Evolutionary conservation across 2,329 filamentous ascomycete species (phyloP), one percentile per base, ranked within the genome.

Genomic region (Bisporella sp.): DNA sequence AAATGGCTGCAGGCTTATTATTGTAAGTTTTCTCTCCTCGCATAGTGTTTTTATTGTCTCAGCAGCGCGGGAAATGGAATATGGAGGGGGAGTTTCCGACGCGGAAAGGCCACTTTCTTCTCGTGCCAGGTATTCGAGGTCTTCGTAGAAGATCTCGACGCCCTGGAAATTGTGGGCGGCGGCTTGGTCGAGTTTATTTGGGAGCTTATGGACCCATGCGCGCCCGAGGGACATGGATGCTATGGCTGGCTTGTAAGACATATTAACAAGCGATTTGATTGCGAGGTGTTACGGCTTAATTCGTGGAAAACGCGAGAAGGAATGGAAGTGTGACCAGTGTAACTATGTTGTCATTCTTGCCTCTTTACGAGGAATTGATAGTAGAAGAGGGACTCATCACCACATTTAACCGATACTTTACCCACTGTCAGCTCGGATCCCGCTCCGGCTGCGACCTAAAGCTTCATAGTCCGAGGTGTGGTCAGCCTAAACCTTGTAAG

Each of bases 161-260:
- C 84, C 85, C 52, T 75, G 66, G 64, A 88, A 81, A 30, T 80
- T 81, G 58, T 85, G 76, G 47, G 74, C 71, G 4, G 76, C 71
- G 4, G 86, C 85, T 71, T 82, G 77, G 64, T 83, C 76, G 45
- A 92, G 76, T 62, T 89, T 91, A 63, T 77, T 70, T 1, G 73
- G 68, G 12, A 91, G 73, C 31, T 75, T 72, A 66, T 91, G 87
- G 55, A 84, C 80, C 61, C 84, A 74, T 60, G 81, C 82, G 41
- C 85, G 81, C 41, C 87, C 87, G 1, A 92, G 75, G 45, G 85
- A 90, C 76, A 90, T 87, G 55, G 85, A 86, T 47, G 82, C 82
- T 62, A 92, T 90, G 39, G 76, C 85, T 56, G 84, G 76, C 56
- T 74, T 76, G 65, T 74, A 81, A 57, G 28, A 45, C 42, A 45